Conservation (phyloP, 1,139 yeast species). For the Sugiyamaella sp. region DNA sequence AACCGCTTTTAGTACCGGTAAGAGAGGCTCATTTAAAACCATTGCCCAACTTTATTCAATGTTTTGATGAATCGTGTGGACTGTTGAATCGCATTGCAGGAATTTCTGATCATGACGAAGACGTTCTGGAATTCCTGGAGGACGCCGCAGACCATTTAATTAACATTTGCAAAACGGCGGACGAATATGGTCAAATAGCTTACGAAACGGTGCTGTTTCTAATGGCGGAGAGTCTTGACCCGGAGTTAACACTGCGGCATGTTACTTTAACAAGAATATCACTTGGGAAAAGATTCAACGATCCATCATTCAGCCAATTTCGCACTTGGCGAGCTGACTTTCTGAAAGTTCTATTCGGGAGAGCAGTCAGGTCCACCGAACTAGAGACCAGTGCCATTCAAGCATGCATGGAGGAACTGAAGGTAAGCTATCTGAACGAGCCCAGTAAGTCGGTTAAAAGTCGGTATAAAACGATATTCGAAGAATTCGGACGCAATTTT, state of each 20-base stretch:
- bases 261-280: constrained; percentile 18
- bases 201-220: constrained; percentile 26
- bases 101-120: constrained; percentile 17
- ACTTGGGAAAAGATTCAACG: constrained; percentile 17
- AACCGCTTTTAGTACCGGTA: constrained; percentile 19
- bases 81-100: constrained; percentile 20
- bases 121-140: constrained; percentile 22
- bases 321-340: constrained; percentile 29
- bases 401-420: constrained; percentile 25
- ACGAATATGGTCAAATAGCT: constrained; percentile 26
- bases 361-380: constrained; percentile 13
- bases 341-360: constrained; percentile 23
- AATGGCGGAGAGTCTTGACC: constrained; percentile 19
- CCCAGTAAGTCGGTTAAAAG: constrained; percentile 17
- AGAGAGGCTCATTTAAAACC: not conserved
- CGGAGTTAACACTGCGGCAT: constrained; percentile 8
- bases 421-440: constrained; percentile 22
- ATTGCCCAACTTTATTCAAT: constrained; percentile 23
- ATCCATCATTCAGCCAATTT: constrained; percentile 17
- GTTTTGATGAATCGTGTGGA: constrained; percentile 26
- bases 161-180: constrained; percentile 1
- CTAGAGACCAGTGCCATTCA: constrained; percentile 10
- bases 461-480: constrained; percentile 22
- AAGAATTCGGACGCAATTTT: constrained; percentile 13
- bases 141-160: constrained; percentile 15